Conservation (phyloP, 345 rosid species). For the Clarkia xantiana region DNA sequence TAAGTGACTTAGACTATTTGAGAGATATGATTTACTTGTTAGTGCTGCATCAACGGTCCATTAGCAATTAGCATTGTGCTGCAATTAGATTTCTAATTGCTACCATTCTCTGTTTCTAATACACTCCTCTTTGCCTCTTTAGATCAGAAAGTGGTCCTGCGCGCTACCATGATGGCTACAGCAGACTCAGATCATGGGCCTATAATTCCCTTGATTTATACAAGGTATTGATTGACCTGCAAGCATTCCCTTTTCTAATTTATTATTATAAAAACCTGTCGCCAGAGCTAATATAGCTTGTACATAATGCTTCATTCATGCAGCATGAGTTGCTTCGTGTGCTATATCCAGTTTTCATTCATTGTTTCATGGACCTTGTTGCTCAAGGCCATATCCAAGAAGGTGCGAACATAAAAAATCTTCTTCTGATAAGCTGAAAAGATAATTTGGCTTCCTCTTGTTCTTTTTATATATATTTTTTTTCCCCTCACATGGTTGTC, state of each 20-base stretch:
- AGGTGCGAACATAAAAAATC: slow-evolving; percentile 23
- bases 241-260: neutral
- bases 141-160: slow-evolving; percentile 59
- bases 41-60: too few relatives aligned
- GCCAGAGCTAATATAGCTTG: neutral
- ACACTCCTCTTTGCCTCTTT: slow-evolving; percentile 1
- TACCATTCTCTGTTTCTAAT: too few relatives aligned
- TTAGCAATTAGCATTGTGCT: neutral
- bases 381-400: slow-evolving; percentile 71
- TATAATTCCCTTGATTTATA: slow-evolving; percentile 72
- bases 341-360: slow-evolving; percentile 90
- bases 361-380: slow-evolving; percentile 86
- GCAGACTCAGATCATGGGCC: slow-evolving; percentile 77
- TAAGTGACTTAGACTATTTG: too few relatives aligned
- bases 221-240: slow-evolving; percentile 34
- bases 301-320: slow-evolving; percentile 11
- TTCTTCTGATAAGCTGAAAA: neutral
- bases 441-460: neutral
- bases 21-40: too few relatives aligned
- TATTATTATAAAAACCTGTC: neutral
- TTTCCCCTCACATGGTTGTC: slow-evolving; percentile 6
- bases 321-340: slow-evolving; percentile 95
- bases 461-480: neutral
- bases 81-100: neutral
- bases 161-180: slow-evolving; percentile 55